These are phyloP conservation scores for Amylostereum areolatum DNA, from an alignment of 1,284 basidiomycete species.

Conservation along the genomic window DNA sequence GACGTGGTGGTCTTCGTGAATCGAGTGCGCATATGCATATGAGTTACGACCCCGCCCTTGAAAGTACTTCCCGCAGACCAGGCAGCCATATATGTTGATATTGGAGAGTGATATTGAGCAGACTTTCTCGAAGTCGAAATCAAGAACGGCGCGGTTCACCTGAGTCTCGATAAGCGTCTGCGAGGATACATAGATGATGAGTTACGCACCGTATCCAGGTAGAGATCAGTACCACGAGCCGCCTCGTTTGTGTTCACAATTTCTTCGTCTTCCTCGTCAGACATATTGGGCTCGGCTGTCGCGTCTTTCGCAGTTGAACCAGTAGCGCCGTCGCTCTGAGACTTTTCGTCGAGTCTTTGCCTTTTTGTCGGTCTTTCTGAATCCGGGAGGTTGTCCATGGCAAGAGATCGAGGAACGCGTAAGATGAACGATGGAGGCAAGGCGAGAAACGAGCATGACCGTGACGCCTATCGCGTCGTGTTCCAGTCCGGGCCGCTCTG, in stretches of 20 bases:
- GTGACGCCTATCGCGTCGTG: too few species aligned
- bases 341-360: constrained; percentile 23
- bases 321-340: neutral
- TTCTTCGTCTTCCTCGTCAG: constrained; percentile 44
- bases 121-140: constrained; percentile 99
- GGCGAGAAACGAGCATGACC: too few species aligned
- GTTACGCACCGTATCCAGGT: constrained; percentile 84
- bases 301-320: constrained; percentile 15
- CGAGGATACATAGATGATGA: constrained; percentile 4
- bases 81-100: constrained; percentile 96
- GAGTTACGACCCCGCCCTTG: constrained; percentile 92
- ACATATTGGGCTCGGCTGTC: constrained; percentile 18
- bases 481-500: too few species aligned
- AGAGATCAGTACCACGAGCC: constrained; percentile 77
- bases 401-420: too few species aligned
- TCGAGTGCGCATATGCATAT: constrained; percentile 95
- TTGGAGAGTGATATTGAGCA: constrained; percentile 96
- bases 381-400: neutral
- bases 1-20: constrained; percentile 97
- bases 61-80: constrained; percentile 98
- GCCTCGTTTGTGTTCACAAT: constrained; percentile 28
- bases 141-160: constrained; percentile 86
- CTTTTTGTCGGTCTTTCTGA: constrained; percentile 36
- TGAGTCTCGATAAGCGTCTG: constrained; percentile 3
- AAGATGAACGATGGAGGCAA: too few species aligned